Evolutionary conservation across 2,329 filamentous ascomycete genomes (phyloP).

Genomic region (Colletotrichum sp.): DNA sequence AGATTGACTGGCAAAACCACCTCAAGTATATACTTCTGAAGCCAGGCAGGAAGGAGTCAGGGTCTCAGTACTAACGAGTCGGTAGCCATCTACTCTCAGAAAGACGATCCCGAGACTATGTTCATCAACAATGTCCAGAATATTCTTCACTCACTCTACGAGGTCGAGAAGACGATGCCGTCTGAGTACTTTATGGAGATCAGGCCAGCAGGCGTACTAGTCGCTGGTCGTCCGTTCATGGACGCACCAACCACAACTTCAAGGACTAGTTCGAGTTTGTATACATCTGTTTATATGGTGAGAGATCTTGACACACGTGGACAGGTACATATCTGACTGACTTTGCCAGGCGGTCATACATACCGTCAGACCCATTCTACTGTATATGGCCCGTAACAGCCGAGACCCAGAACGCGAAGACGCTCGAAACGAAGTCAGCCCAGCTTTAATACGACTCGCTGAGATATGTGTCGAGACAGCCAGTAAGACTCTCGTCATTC

Average conservation of each 20-base stretch:
- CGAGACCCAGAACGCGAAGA: background rate
- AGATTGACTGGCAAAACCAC: constrained; percentile 12
- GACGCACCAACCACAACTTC: background rate
- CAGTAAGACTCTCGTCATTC: constrained; percentile 6
- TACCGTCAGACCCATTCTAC: constrained; percentile 1
- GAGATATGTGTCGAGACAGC: constrained; percentile 17
- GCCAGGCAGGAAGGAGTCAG: background rate
- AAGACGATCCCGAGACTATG: background rate
- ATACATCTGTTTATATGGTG: constrained; percentile 4
- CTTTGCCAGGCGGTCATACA: background rate
- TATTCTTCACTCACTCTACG: background rate
- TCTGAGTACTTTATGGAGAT: constrained; percentile 6
- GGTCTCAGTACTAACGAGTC: background rate
- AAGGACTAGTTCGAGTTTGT: background rate
- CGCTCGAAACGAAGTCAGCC: background rate
- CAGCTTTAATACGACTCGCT: background rate
- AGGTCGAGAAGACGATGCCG: constrained; percentile 5
- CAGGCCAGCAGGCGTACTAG: background rate
- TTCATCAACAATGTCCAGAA: constrained; percentile 6
- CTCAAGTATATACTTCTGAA: background rate
- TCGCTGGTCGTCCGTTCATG: constrained; percentile 2
- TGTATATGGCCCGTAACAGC: constrained; percentile 12
- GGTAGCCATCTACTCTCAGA: constrained; percentile 4
- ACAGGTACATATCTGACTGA: background rate
- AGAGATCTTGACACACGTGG: fast-evolving